Conservation (phyloP, 129 eudicot genomes). For the Lactuca saligna region DNA sequence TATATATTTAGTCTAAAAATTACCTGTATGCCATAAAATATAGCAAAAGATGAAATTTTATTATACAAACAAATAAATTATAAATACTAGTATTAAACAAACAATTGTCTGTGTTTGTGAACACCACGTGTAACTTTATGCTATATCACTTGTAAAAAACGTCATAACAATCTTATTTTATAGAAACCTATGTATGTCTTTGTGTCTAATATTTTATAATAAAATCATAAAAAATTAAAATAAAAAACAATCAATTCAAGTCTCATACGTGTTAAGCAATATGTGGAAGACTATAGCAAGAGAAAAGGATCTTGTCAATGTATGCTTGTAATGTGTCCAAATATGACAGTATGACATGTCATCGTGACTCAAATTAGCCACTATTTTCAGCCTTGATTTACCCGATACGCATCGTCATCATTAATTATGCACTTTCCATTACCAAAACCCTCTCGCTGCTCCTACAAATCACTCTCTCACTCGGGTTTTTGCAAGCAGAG, state of each 20-base stretch:
- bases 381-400: not conserved
- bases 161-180: too few species aligned
- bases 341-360: not conserved
- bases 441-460: constrained; percentile 3
- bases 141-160: too few species aligned
- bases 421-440: not conserved
- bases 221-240: too few species aligned
- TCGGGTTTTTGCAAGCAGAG: not conserved
- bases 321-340: not conserved
- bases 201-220: not conserved
- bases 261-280: not conserved
- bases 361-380: not conserved
- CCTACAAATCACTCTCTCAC: constrained; percentile 1
- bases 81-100: too few species aligned
- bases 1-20: too few species aligned
- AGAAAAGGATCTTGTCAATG: not conserved
- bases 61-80: too few species aligned
- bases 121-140: too few species aligned
- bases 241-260: not conserved
- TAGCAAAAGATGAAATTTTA: too few species aligned
- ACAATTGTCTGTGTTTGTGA: too few species aligned
- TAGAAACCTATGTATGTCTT: not conserved
- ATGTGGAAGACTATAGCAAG: not conserved
- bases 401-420: not conserved
- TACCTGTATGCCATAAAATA: too few species aligned